Conservation (phyloP, 148 eudicot species). For the Vaccinium darrowii region DNA sequence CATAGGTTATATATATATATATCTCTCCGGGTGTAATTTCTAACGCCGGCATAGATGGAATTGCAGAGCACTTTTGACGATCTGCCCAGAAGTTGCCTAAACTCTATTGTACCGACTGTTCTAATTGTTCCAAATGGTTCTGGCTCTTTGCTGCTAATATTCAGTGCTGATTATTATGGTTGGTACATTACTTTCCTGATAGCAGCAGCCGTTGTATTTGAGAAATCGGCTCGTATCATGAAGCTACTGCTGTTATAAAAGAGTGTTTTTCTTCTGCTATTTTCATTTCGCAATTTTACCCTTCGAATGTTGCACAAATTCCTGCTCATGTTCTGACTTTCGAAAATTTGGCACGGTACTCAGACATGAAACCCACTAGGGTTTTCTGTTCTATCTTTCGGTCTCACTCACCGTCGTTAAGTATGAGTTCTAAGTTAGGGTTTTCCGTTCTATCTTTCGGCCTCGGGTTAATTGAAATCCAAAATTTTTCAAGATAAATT, state of each 20-base stretch:
- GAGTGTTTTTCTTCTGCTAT: not conserved
- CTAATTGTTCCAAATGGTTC: not conserved
- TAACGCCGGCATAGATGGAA: not conserved
- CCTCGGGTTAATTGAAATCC: too few relatives aligned
- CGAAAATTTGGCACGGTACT: not conserved
- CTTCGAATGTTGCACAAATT: not conserved
- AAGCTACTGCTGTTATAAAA: not conserved
- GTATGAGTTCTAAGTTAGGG: not conserved
- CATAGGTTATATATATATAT: not conserved
- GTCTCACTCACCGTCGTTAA: too few relatives aligned
- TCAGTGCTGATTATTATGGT: not conserved
- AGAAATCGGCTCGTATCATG: not conserved
- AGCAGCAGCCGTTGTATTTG: not conserved
- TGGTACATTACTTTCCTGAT: not conserved
- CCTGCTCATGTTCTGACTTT: not conserved
- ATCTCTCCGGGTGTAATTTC: conserved; percentile 1
- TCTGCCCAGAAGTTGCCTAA: not conserved
- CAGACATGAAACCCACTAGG: not conserved
- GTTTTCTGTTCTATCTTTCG: not conserved
- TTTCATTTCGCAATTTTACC: not conserved
- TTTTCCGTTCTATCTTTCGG: not conserved
- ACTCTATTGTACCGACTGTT: not conserved
- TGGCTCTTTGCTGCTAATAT: not conserved
- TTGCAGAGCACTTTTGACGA: not conserved
- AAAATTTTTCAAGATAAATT: too few relatives aligned